Evolutionary conservation across 2,329 filamentous ascomycete species (phyloP), one percentile per base, ranked within the genome.

Genomic region (Hypomyces rosellus): DNA sequence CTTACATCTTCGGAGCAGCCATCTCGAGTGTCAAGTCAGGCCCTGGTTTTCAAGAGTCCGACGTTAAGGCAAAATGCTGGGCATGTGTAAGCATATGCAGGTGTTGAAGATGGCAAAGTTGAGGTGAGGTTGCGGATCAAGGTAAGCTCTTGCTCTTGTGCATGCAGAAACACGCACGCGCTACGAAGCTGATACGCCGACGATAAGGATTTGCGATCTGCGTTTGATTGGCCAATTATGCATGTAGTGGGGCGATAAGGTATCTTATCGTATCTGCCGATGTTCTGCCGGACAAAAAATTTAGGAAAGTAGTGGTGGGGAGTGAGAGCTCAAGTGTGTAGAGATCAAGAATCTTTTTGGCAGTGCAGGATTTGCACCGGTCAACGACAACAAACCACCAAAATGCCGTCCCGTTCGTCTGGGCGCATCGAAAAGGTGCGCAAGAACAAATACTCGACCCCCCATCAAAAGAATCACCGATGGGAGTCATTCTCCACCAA

Each of bases 401-500:
- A 69, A 54, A 85, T 85, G 81, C 76, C 79, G 60, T 72, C 76
- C 60, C 78, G 79, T 61, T 77, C 77, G 38, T 82, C 84, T 52
- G 83, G 84, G 57, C 80, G 82, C 64, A 85, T 88, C 63, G 72
- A 77, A 61, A 86, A 87, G 76, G 77, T 80, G 68, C 78, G 77
- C 59, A 88, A 86, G 71, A 77, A 77, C 56, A 89, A 87, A 65
- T 78, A 78, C 54, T 78, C 78, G 57, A 95, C 89, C 22, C 75
- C 77, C 46, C 88, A 90, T 59, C 84, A 85, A 55, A 91, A 89
- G 64, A 86, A 89, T 47, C 89, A 96, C 71, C 81, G 88, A 65
- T 97, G 89, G 81, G 87, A 96, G 71, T 86, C 88, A 55, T 97
- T 97, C 71, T 88, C 86, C 53, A 81, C 85, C 64, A 93, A 95